Evolutionary conservation across 169 alveolate genomes (phyloP), one percentile per base, ranked within the genome.

Genomic region (Plasmodium inui): DNA sequence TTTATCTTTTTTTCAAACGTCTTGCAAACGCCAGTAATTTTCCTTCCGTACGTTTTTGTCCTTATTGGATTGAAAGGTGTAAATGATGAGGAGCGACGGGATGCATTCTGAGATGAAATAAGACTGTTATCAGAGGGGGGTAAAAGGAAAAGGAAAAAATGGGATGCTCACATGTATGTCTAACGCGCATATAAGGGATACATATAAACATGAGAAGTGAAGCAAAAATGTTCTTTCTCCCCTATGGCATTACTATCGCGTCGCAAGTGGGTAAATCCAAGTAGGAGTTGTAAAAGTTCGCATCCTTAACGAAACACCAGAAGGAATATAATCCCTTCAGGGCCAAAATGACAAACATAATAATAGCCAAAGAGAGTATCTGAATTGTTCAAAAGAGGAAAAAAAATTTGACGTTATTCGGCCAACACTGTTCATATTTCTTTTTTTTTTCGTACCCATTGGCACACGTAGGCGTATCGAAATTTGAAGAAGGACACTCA

Each of bases 91-190:
- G 17, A 85, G 28, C 17, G 93, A 85, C n/a, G 93, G 93, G 80
- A 85, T 55, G 44, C 93, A 85, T 76, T 85, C 93, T 55, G 93
- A 85, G 22, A 85, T 46, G 44, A 85, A 85, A 37, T 85, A 85
- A 32, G 79, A 34, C 93, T 85, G 37, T 67, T 67, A 85, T 10
- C 28, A n/a, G 17, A 28, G 17, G 50, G n/a, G 53, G 7, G 9
- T 26, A 46, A 76, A 32, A 26, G 34, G 32, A 74, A 44, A 2
- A n/a, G 76, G 34, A 22, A 9, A 34, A 50, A 30, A 19, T 50
- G 46, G 28, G 37, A 81, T 22, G n/a, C 5, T 81, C 32, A 80
- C 53, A 30, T 79, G 53, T 22, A 80, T 9, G 57, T 82, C 50
- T 28, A 55, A 32, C 9, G 44, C 28, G 34, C 37, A 57, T 12